Evolutionary conservation across 805 yeast genomes (phyloP), one percentile per base, ranked within the genome.

Genomic region (Yarrowia hollandica): DNA sequence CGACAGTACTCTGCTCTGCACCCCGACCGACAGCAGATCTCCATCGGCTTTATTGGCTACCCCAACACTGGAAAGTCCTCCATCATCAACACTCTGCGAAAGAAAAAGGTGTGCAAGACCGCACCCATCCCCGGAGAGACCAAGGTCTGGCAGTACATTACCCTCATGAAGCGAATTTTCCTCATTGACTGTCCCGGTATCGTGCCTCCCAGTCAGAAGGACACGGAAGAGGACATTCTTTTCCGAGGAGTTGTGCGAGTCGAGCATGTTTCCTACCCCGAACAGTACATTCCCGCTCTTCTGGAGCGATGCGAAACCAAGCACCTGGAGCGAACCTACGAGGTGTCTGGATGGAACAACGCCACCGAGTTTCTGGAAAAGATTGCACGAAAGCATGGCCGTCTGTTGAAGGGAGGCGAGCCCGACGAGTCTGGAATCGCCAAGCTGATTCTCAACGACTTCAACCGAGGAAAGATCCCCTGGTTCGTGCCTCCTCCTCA

Each of bases 61-160:
- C 99, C 99, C 65, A 92, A 92, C 71, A 87, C 97, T n/a, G 99
- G 99, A 65, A 92, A 92, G 71, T 92, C 98, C 1, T 88, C 96
- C 38, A 90, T 92, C 65, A 92, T 92, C 69, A 92, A 92, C 75
- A 91, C 98, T 1, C 77, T 92, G 66, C 83, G 97, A 71, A 84
- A 85, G 72, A 94, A 94, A 81, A 94, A 92, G 76, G 99, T 92
- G 46, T 94, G 98, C 76, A 85, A 81, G 42, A 98, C 92, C 48
- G 99, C 99, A 1, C 99, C 99, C 48, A 90, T 92, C 67, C 99
- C 99, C 26, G 99, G 99, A 72, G 99, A 92, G 72, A 92, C 99
- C 31, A 92, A 92, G 74, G 97, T 92, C 42, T 92, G 99, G 99
- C 99, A 92, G 77, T 92, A 92, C 76, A 91, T 92, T 68, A 91